Evolutionary conservation across 768 basidiomycete species (phyloP), one percentile per base, ranked within the genome.

Genomic region (Trametes elegans): DNA sequence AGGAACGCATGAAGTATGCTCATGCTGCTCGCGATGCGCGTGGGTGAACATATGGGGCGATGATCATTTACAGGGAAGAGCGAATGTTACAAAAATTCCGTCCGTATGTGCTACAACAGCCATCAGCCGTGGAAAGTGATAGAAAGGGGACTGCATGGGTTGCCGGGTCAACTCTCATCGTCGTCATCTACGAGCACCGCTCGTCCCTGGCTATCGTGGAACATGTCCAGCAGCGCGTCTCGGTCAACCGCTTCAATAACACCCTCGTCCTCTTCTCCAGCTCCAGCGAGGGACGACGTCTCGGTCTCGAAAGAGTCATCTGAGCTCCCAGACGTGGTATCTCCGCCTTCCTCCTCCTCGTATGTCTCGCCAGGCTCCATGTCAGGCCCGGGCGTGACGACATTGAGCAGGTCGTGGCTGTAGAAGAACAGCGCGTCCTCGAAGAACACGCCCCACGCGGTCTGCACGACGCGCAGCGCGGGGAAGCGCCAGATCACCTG

Each of bases 121-220:
- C n/a, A n/a, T n/a, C n/a, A n/a, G n/a, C n/a, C n/a, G n/a, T n/a
- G n/a, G n/a, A n/a, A n/a, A n/a, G n/a, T n/a, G n/a, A n/a, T n/a
- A n/a, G n/a, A n/a, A n/a, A n/a, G n/a, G n/a, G n/a, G n/a, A n/a
- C n/a, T n/a, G n/a, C n/a, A n/a, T n/a, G n/a, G n/a, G 34, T n/a
- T 35, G 10, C 34, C 34, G 13, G 34, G 13, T n/a, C 3, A 13
- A 35, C n/a, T 35, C 10, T 4, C 3, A 13, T 23, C 5, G 18
- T 48, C 32, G 6, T 48, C 46, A 5, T 35, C 46, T 14, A 48
- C 16, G 9, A 48, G 18, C 7, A 32, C 19, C 9, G 3, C 46
- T 13, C 46, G 46, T 13, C 23, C 46, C 31, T 48, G 46, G 32
- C 46, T 48, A 14, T 48, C 46, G 34, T 48, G 46, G 32, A 35